Evolutionary conservation across 1,139 yeast genomes (phyloP).

Genomic region (Blastobotrys apis): DNA sequence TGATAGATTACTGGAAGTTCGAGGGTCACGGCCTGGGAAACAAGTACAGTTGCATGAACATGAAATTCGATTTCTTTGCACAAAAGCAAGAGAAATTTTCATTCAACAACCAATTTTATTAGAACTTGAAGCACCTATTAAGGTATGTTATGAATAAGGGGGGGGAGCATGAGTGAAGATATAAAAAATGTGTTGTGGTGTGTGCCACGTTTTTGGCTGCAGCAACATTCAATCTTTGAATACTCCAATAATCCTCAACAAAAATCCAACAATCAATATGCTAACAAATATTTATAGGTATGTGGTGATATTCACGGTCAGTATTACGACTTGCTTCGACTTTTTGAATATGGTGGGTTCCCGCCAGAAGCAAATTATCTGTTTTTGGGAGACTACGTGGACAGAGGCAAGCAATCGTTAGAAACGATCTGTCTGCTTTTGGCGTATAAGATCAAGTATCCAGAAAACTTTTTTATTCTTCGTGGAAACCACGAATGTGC

Average conservation of each 20-base stretch:
- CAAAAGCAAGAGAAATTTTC: slow-evolving; percentile 95
- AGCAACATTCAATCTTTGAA: too few relatives aligned
- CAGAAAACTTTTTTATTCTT: slow-evolving; percentile 87
- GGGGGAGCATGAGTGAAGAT: too few relatives aligned
- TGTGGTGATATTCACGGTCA: slow-evolving; percentile 98
- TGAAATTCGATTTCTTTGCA: slow-evolving; percentile 92
- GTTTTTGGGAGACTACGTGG: slow-evolving; percentile 94
- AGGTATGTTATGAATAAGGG: slow-evolving; percentile 44
- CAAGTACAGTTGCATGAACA: slow-evolving; percentile 91
- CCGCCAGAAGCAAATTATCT: slow-evolving; percentile 65
- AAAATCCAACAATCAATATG: neutral
- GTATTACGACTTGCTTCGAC: slow-evolving; percentile 88
- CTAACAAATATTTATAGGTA: slow-evolving; percentile 33
- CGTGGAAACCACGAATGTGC: slow-evolving; percentile 57
- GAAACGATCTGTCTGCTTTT: slow-evolving; percentile 89
- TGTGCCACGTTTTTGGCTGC: neutral
- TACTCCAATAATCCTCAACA: neutral
- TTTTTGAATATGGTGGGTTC: slow-evolving; percentile 96
- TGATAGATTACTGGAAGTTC: slow-evolving; percentile 92
- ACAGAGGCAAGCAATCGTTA: slow-evolving; percentile 94
- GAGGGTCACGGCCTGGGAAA: slow-evolving; percentile 98
- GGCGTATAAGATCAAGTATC: slow-evolving; percentile 95
- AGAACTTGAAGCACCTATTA: slow-evolving; percentile 96
- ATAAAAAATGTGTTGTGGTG: neutral
- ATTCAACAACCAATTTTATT: slow-evolving; percentile 94